These are phyloP conservation scores for Sugiyamaella mastotermitis DNA, from an alignment of 805 yeast genomes.

Conservation along the genomic window DNA sequence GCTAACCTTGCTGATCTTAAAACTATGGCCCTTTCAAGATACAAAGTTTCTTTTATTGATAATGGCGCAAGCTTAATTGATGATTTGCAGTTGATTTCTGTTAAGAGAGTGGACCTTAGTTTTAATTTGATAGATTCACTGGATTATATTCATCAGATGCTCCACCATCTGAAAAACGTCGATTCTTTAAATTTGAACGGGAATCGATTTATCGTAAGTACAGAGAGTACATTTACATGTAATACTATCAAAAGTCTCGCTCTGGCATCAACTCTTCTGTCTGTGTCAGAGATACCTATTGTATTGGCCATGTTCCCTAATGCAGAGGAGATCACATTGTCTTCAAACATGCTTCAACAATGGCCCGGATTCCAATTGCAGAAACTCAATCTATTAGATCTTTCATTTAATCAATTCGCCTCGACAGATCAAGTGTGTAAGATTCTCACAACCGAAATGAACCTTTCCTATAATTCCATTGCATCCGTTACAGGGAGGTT, in stretches of 20 bases:
- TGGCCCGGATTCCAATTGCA: too few species aligned
- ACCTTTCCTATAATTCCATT: slow-evolving; percentile 36
- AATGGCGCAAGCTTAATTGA: not conserved
- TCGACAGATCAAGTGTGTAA: not conserved
- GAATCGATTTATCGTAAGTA: slow-evolving; percentile 23
- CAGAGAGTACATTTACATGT: not conserved
- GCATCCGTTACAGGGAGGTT: slow-evolving; percentile 1
- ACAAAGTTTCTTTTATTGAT: not conserved
- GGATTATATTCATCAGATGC: slow-evolving; percentile 34
- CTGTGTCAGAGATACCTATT: slow-evolving; percentile 7
- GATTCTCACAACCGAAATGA: slow-evolving; percentile 24
- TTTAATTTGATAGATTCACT: slow-evolving; percentile 48
- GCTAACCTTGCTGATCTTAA: slow-evolving; percentile 39
- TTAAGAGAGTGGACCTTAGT: slow-evolving; percentile 48
- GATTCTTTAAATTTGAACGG: slow-evolving; percentile 42
- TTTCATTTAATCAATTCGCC: slow-evolving; percentile 37
- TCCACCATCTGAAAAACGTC: slow-evolving; percentile 35
- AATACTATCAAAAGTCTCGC: slow-evolving; percentile 14
- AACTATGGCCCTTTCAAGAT: slow-evolving; percentile 40
- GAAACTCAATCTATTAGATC: slow-evolving; percentile 25
- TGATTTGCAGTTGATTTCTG: slow-evolving; percentile 4
- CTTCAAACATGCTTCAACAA: too few species aligned
- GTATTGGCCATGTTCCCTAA: slow-evolving; percentile 18
- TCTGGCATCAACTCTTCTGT: slow-evolving; percentile 18
- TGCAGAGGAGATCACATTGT: too few species aligned